phyloP scores from a whole-genome alignment of 1,284 basidiomycete genomes.

The Omphalotus olearius region DNA sequence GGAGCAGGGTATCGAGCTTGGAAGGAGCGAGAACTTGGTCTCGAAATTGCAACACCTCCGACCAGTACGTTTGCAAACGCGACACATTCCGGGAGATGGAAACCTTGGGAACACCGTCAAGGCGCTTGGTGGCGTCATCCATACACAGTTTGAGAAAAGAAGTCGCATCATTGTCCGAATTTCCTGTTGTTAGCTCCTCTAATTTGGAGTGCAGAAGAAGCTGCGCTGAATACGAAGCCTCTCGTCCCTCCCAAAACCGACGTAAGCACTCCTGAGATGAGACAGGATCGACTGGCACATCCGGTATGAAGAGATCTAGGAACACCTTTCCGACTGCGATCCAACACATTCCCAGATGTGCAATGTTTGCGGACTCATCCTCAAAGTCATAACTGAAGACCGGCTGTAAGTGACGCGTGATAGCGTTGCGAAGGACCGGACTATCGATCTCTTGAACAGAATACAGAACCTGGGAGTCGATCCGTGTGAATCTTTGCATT shows the following conservation, averaged over 20 bases:
- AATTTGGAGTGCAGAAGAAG: constrained; percentile 53
- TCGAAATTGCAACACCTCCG: constrained; percentile 74
- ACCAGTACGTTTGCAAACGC: constrained; percentile 75
- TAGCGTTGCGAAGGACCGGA: constrained; percentile 10
- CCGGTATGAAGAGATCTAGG: constrained; percentile 78
- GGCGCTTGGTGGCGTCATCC: constrained; percentile 23
- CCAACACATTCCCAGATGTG: constrained; percentile 56
- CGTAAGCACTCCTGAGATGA: constrained; percentile 57
- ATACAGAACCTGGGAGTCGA: too few relatives aligned
- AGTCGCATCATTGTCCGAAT: constrained; percentile 46
- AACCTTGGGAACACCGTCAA: constrained; percentile 23
- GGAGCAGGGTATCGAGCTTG: constrained; percentile 42
- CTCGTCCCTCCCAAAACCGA: constrained; percentile 47
- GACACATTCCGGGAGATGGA: constrained; percentile 45
- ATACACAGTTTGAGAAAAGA: constrained; percentile 40
- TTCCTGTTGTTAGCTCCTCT: constrained; percentile 63
- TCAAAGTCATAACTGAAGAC: not conserved
- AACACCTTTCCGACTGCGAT: constrained; percentile 59
- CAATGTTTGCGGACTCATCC: constrained; percentile 1
- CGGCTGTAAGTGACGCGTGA: constrained; percentile 6
- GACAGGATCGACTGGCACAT: constrained; percentile 86
- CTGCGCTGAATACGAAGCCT: constrained; percentile 45
- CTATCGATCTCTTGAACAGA: not conserved
- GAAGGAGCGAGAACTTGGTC: constrained; percentile 44
- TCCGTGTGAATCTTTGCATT: too few relatives aligned